Conservation (phyloP, 805 yeast genomes). For the Pichia gijzeniarum region DNA sequence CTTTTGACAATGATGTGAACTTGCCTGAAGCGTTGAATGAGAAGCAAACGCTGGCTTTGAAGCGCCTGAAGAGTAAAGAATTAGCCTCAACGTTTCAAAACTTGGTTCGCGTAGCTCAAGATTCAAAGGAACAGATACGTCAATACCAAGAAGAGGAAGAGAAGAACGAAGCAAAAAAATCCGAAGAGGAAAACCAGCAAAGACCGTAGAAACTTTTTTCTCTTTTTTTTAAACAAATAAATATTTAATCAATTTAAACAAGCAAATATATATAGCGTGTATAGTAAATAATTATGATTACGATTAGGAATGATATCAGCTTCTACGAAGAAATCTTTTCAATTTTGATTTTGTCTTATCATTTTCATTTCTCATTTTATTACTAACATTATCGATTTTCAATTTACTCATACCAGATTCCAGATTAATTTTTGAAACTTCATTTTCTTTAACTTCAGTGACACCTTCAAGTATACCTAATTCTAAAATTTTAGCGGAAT, state of each 20-base stretch:
- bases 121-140: slow-evolving; percentile 26
- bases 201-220: background rate
- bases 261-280: background rate
- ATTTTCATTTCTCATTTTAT: slow-evolving; percentile 6
- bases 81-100: slow-evolving; percentile 28
- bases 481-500: background rate
- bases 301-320: background rate
- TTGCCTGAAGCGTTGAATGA: background rate
- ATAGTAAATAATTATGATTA: background rate
- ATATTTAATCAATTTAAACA: too few relatives aligned
- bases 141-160: slow-evolving; percentile 24
- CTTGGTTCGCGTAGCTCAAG: slow-evolving; percentile 28
- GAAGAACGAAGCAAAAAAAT: background rate
- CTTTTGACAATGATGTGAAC: slow-evolving; percentile 17
- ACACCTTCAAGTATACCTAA: slow-evolving; percentile 7
- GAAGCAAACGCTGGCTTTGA: background rate
- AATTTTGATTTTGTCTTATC: slow-evolving; percentile 3
- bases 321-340: background rate
- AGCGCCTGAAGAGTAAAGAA: slow-evolving; percentile 20
- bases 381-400: slow-evolving; percentile 7
- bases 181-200: background rate
- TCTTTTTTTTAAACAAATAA: background rate
- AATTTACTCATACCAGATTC: slow-evolving; percentile 3
- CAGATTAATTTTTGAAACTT: slow-evolving; percentile 1
- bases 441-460: slow-evolving; percentile 3